phyloP scores from a whole-genome alignment of 2,329 filamentous ascomycete genomes.

The Corynespora cassiicola region DNA sequence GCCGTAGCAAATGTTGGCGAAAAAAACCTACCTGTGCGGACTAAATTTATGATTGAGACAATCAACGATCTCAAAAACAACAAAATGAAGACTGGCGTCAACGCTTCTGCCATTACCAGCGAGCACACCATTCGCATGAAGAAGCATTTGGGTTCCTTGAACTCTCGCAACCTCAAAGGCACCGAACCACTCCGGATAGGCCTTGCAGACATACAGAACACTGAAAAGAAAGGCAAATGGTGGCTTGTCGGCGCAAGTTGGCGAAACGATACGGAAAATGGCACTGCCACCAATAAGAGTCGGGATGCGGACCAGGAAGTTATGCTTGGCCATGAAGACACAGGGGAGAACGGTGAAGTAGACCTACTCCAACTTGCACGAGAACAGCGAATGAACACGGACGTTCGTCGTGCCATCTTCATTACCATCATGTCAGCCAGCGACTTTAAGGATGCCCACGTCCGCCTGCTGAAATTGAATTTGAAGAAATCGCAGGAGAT shows the following conservation, averaged over 20 bases:
- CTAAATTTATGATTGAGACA: slow-evolving; percentile 96
- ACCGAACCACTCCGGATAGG: slow-evolving; percentile 83
- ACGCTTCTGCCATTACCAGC: slow-evolving; percentile 73
- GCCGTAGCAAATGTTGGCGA: slow-evolving; percentile 72
- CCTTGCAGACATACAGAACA: slow-evolving; percentile 80
- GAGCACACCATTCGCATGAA: slow-evolving; percentile 90
- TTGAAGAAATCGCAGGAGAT: slow-evolving; percentile 85
- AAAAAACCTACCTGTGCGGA: slow-evolving; percentile 79
- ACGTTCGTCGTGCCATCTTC: slow-evolving; percentile 89
- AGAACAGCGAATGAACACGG: slow-evolving; percentile 85
- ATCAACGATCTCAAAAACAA: slow-evolving; percentile 96
- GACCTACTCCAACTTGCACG: slow-evolving; percentile 78
- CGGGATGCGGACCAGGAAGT: slow-evolving; percentile 28
- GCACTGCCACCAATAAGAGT: slow-evolving; percentile 41
- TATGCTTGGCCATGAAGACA: slow-evolving; percentile 13
- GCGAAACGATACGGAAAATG: slow-evolving; percentile 53
- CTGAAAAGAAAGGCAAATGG: slow-evolving; percentile 92
- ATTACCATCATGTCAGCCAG: slow-evolving; percentile 84
- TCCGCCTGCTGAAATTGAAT: slow-evolving; percentile 79
- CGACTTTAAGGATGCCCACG: slow-evolving; percentile 83
- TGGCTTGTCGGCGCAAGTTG: slow-evolving; percentile 98
- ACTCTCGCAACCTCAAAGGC: slow-evolving; percentile 70
- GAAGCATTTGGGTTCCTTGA: slow-evolving; percentile 83
- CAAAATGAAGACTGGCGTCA: slow-evolving; percentile 77
- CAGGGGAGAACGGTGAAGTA: slow-evolving; percentile 49